Evolutionary conservation across 2,329 filamentous ascomycete genomes (phyloP).

Genomic region (Trichoderma harzianum): DNA sequence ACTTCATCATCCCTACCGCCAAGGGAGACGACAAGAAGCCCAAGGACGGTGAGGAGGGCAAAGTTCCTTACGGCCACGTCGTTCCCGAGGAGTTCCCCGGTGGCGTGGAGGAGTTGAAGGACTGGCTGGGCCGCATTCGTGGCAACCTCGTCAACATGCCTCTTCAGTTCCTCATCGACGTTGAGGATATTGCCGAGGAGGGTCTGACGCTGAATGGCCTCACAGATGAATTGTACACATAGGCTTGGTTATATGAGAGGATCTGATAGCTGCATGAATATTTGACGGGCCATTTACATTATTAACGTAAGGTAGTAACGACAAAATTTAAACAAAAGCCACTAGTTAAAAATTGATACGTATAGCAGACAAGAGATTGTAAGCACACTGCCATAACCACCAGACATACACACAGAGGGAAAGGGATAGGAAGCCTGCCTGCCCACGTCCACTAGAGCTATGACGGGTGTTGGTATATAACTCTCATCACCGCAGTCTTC

Average conservation of each 20-base stretch:
- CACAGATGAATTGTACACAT: constrained; percentile 70
- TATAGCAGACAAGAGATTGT: not conserved
- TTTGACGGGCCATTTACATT: not conserved
- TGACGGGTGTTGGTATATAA: not conserved
- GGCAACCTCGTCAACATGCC: constrained; percentile 87
- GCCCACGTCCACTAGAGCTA: not conserved
- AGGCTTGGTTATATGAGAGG: not conserved
- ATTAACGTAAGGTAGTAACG: not conserved
- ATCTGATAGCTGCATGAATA: not conserved
- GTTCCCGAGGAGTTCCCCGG: constrained; percentile 74
- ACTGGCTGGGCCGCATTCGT: constrained; percentile 61
- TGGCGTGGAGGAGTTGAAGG: constrained; percentile 70
- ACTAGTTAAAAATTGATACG: not conserved
- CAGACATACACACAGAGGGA: not conserved
- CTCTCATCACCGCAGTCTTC: not conserved
- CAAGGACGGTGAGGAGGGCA: constrained; percentile 40
- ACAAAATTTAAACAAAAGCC: not conserved
- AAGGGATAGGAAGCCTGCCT: not conserved
- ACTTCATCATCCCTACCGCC: constrained; percentile 59
- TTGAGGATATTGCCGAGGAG: constrained; percentile 80
- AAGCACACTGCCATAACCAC: not conserved
- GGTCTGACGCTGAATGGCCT: constrained; percentile 69
- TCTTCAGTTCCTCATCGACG: constrained; percentile 76
- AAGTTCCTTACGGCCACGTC: constrained; percentile 83
- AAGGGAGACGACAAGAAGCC: constrained; percentile 44